Percentiles rank a stretch among this genome's conserved stretches.
These are phyloP conservation scores for Porcisia deanei DNA, from an alignment of 208 protist species.

Conservation along the genomic window DNA sequence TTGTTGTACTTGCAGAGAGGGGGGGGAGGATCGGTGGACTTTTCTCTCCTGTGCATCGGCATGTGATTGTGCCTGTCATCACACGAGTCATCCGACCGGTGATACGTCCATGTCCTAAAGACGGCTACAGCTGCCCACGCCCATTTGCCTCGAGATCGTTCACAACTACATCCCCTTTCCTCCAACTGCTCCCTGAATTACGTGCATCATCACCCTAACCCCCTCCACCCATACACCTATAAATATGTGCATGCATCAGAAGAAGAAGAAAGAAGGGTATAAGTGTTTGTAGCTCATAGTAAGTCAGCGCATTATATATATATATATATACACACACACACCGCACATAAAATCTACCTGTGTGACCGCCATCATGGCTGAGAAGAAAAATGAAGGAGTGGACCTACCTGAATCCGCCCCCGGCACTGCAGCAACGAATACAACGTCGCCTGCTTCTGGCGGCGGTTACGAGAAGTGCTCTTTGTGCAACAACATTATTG, in stretches of 20 bases:
- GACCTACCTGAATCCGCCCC: background rate
- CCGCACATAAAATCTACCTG: background rate
- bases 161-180: background rate
- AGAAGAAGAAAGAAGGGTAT: background rate
- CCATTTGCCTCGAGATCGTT: background rate
- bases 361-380: background rate
- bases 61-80: background rate
- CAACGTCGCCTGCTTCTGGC: background rate
- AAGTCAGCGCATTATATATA: too few relatives aligned
- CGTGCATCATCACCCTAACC: background rate
- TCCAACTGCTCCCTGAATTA: background rate
- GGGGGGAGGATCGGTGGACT: background rate
- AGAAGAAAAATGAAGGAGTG: background rate
- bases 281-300: too few relatives aligned
- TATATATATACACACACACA: background rate
- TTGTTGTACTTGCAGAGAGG: too few relatives aligned
- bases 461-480: constrained; percentile 35
- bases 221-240: background rate
- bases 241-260: background rate
- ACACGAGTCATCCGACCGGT: background rate
- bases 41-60: background rate
- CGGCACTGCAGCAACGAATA: background rate
- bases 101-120: background rate
- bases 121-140: background rate
- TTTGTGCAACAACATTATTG: constrained; percentile 43